These are phyloP conservation scores for Phytophthora tubulina DNA, from an alignment of 352 stramenopile genomes.

Conservation along the genomic window DNA sequence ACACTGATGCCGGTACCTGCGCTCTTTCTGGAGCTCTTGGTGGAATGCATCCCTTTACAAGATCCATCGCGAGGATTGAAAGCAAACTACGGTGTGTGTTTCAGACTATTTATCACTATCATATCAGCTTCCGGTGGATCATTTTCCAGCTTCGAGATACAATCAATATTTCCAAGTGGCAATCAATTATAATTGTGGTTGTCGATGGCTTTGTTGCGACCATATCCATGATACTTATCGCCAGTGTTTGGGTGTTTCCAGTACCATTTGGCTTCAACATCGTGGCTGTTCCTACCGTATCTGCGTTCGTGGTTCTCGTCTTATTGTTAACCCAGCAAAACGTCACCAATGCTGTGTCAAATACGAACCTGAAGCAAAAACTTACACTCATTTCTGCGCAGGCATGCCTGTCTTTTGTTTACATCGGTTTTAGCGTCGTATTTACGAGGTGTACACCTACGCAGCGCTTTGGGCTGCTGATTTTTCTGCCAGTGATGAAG, in stretches of 20 bases:
- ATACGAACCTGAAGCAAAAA: slow-evolving; percentile 5
- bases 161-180: background rate
- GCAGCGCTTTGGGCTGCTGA: slow-evolving; percentile 7
- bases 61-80: slow-evolving; percentile 18
- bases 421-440: slow-evolving; percentile 18
- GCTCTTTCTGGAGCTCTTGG: slow-evolving; percentile 17
- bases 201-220: background rate
- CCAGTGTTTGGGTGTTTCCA: slow-evolving; percentile 19
- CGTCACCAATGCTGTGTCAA: background rate
- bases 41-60: slow-evolving; percentile 29
- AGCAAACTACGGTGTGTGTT: slow-evolving; percentile 12
- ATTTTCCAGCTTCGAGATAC: slow-evolving; percentile 21
- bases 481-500: slow-evolving; percentile 24
- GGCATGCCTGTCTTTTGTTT: slow-evolving; percentile 12
- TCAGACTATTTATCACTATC: slow-evolving; percentile 18
- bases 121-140: background rate
- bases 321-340: background rate
- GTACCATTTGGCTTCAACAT: slow-evolving; percentile 24
- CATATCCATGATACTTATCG: background rate
- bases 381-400: slow-evolving; percentile 14
- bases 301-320: slow-evolving; percentile 9
- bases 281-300: background rate
- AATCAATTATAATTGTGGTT: slow-evolving; percentile 8
- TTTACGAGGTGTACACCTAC: slow-evolving; percentile 6
- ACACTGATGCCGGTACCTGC: slow-evolving; percentile 19